These are phyloP conservation scores for Saccharomyces hybrid DNA, from an alignment of 1,139 yeast genomes.

Conservation along the genomic window DNA sequence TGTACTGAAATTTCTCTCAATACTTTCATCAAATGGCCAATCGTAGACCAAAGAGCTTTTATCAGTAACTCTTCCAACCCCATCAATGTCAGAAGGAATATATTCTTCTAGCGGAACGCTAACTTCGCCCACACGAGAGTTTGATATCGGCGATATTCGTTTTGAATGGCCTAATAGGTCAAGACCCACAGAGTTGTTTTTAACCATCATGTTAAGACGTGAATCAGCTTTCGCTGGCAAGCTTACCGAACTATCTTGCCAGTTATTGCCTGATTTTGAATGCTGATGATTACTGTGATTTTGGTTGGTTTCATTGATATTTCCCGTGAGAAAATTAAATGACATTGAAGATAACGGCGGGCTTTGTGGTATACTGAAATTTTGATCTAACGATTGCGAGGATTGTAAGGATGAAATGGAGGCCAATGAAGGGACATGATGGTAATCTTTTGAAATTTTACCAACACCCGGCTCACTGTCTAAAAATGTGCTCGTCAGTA, in stretches of 20 bases:
- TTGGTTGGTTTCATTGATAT: not conserved
- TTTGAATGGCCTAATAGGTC: constrained; percentile 27
- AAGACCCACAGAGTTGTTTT: constrained; percentile 22
- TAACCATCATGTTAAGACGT: constrained; percentile 10
- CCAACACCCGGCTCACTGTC: constrained; percentile 16
- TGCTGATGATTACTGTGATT: constrained; percentile 2
- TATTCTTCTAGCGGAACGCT: constrained; percentile 41
- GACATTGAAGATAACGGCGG: constrained; percentile 17
- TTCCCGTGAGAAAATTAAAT: constrained; percentile 6
- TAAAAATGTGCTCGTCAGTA: constrained; percentile 9
- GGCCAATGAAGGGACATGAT: constrained; percentile 25
- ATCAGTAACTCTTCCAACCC: constrained; percentile 30
- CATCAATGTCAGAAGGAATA: constrained; percentile 31
- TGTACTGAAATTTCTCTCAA: constrained; percentile 3
- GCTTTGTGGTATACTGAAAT: constrained; percentile 23
- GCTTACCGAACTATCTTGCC: not conserved
- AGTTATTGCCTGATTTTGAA: not conserved
- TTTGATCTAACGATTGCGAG: constrained; percentile 28
- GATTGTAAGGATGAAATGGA: constrained; percentile 29
- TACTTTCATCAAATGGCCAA: constrained; percentile 14
- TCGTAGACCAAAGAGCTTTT: constrained; percentile 13
- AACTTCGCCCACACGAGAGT: constrained; percentile 39
- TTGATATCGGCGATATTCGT: constrained; percentile 25
- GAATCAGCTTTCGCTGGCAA: constrained; percentile 21
- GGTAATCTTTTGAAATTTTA: constrained; percentile 27